Conservation (phyloP, 768 basidiomycete species). For the Serendipita sp. region DNA sequence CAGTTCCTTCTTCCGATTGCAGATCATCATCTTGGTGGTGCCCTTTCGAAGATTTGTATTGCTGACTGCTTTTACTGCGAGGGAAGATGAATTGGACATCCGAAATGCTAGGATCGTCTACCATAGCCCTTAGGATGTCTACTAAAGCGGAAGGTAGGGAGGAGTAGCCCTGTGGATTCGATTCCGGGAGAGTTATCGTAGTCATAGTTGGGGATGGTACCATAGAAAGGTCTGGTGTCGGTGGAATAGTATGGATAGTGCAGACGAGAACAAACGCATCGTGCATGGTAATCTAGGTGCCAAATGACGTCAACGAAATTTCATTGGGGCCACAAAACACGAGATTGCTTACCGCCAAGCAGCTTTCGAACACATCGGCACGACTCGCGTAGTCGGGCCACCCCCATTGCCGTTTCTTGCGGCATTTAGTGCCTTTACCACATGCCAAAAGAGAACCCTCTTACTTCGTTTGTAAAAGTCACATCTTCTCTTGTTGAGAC, state of each 20-base stretch:
- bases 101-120: not conserved
- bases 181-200: not conserved
- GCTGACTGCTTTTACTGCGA: not conserved
- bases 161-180: not conserved
- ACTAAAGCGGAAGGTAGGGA: not conserved
- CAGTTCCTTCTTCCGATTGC: not conserved
- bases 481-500: slow-evolving; percentile 5
- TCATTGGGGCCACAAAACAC: too few relatives aligned
- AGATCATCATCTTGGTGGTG: not conserved
- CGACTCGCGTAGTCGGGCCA: not conserved
- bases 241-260: not conserved
- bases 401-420: slow-evolving; percentile 3
- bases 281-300: not conserved
- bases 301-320: not conserved
- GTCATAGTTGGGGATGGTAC: slow-evolving; percentile 3
- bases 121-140: not conserved
- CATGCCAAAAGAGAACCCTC: not conserved
- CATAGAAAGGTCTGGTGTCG: not conserved
- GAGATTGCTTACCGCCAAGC: not conserved
- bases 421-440: not conserved
- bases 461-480: slow-evolving; percentile 4
- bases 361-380: not conserved
- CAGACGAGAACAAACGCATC: slow-evolving; percentile 1
- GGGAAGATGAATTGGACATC: slow-evolving; percentile 2
- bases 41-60: not conserved